Evolutionary conservation across 208 protist genomes (phyloP).

Genomic region (Naegleria lovaniensis): DNA sequence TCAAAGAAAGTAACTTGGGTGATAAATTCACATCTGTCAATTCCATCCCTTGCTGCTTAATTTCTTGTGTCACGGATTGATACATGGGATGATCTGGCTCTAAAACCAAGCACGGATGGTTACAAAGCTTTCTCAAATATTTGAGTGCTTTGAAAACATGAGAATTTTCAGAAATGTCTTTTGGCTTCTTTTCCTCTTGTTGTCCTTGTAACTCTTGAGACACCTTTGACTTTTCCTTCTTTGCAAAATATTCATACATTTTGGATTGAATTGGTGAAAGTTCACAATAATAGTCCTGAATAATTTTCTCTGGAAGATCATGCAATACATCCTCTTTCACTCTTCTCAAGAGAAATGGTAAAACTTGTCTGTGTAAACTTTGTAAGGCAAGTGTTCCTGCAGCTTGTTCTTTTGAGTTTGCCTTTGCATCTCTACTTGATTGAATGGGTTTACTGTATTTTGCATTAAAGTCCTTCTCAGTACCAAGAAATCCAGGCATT

Average conservation of each 20-base stretch:
- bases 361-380: conserved; percentile 69
- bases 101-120: conserved; percentile 64
- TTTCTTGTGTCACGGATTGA: conserved; percentile 30
- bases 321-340: conserved; percentile 73
- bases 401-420: conserved; percentile 26
- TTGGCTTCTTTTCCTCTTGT: conserved; percentile 23
- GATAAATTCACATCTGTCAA: conserved; percentile 44
- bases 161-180: not conserved
- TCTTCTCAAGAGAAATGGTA: conserved; percentile 76
- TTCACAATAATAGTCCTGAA: conserved; percentile 73
- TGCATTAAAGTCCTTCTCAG: conserved; percentile 54
- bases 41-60: conserved; percentile 30
- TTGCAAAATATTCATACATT: conserved; percentile 28
- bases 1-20: conserved; percentile 60
- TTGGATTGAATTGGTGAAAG: conserved; percentile 55
- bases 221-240: conserved; percentile 2
- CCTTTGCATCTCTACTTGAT: not conserved
- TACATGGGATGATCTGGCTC: conserved; percentile 52
- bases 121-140: conserved; percentile 69
- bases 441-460: conserved; percentile 44
- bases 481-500: conserved; percentile 67
- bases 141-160: conserved; percentile 69
- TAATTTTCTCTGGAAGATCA: conserved; percentile 81
- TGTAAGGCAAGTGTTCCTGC: conserved; percentile 34
- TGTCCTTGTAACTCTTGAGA: not conserved